These are phyloP conservation scores for Diacronema lutheri DNA, from an alignment of 78 protist genomes.

Conservation along the genomic window DNA sequence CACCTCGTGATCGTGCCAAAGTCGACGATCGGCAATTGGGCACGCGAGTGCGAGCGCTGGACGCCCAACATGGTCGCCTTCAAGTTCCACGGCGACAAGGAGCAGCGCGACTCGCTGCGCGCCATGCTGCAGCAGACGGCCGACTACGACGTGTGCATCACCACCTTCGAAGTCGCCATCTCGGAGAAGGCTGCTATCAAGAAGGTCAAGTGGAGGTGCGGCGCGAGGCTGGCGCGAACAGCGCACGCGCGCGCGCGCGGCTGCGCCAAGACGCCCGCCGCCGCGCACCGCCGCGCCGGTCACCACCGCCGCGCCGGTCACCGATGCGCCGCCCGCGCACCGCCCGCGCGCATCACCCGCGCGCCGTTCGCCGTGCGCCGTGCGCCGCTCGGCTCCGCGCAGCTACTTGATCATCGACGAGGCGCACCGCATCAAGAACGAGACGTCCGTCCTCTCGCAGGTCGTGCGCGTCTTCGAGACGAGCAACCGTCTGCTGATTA, in stretches of 20 bases:
- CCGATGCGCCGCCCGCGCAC: not conserved
- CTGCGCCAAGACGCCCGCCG: too few species aligned
- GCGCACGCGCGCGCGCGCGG: too few species aligned
- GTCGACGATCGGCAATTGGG: slow-evolving; percentile 42
- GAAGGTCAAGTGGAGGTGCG: not conserved
- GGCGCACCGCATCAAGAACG: slow-evolving; percentile 53
- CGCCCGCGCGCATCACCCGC: not conserved
- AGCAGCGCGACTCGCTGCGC: not conserved
- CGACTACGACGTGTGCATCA: slow-evolving; percentile 1
- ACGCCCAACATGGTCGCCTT: slow-evolving; percentile 16
- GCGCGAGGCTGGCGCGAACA: not conserved
- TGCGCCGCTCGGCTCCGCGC: not conserved
- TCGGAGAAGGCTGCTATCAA: not conserved
- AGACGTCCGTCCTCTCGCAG: slow-evolving; percentile 3
- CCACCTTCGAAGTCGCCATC: not conserved
- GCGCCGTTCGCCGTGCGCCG: not conserved
- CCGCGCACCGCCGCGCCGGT: too few species aligned
- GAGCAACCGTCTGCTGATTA: slow-evolving; percentile 30
- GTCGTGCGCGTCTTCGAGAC: not conserved
- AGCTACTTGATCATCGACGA: slow-evolving; percentile 45
- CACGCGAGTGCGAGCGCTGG: slow-evolving; percentile 28
- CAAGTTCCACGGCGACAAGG: slow-evolving; percentile 25
- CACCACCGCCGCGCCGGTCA: slow-evolving; percentile 13
- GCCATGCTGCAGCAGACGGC: not conserved
- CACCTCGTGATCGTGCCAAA: slow-evolving; percentile 53